phyloP scores from a whole-genome alignment of 352 stramenopile genomes.

The Blastocystis sp. region DNA sequence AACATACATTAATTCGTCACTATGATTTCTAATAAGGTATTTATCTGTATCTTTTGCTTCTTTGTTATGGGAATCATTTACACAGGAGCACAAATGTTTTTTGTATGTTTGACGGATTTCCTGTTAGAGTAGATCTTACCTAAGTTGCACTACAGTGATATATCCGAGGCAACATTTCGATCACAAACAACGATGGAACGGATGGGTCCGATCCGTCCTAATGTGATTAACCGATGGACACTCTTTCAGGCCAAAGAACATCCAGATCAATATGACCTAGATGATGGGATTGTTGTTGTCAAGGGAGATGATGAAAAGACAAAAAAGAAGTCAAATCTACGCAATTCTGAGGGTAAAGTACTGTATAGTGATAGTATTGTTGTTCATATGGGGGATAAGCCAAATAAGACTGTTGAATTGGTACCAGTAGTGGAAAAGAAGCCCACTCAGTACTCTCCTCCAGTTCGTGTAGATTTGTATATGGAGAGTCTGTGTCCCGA shows the following conservation, averaged over 20 bases:
- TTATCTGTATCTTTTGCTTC: conserved; percentile 55
- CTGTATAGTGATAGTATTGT: conserved; percentile 47
- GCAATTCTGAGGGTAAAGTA: neutral
- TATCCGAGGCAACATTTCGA: conserved; percentile 9
- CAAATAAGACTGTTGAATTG: neutral
- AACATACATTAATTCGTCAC: neutral
- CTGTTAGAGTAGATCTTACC: conserved; percentile 19
- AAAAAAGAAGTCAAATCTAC: conserved; percentile 15
- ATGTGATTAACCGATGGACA: conserved; percentile 45
- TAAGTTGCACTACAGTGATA: conserved; percentile 28
- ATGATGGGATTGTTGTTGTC: conserved; percentile 36
- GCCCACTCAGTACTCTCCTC: neutral
- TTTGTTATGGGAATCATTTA: conserved; percentile 56
- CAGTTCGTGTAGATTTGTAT: conserved; percentile 33
- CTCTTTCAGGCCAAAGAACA: conserved; percentile 45
- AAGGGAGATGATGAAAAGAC: neutral
- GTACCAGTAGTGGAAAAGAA: neutral
- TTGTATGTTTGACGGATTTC: neutral
- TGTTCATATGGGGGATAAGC: neutral
- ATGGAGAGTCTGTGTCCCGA: conserved; percentile 61
- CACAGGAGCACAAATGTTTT: conserved; percentile 47
- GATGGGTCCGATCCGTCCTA: conserved; percentile 53
- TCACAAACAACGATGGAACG: conserved; percentile 52
- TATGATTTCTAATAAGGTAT: conserved; percentile 59
- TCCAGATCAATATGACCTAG: conserved; percentile 44